Evolutionary conservation across 768 basidiomycete genomes (phyloP), one percentile per base, ranked within the genome.

Genomic region (Pisolithus tinctorius): DNA sequence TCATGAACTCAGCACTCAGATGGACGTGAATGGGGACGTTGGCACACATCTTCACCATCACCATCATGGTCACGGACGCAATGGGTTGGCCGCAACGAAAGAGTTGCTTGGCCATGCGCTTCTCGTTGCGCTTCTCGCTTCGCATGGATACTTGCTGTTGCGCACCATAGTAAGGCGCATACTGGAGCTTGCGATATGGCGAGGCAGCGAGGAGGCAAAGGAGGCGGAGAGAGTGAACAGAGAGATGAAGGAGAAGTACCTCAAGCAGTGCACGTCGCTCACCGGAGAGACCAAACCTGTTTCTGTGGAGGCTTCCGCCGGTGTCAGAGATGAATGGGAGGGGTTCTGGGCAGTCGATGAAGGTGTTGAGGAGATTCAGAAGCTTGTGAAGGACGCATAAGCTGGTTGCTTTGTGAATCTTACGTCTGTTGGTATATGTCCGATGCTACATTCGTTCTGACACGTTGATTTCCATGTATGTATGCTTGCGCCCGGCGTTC

Each of bases 131-230:
- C 77, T 97, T 38, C 77, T 80, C 4, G 84, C 92, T n/a, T 88
- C 84, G 42, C 95, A 98, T 65, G 86, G 78, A n/a, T 95, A 84
- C 69, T 71, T 93, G 51, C 55, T 92, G 36, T 61, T 89, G 42
- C 78, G 84, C 11, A 72, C 71, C 4, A 52, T 76, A 13, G 79
- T 92, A 36, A 72, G 86, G 20, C 86, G 83, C 58, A 59, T 90
- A 29, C 74, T 93, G 20, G 83, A 88, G 67, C 76, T 82, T 60
- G 67, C 85, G n/a, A 69, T 86, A 55, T 95, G 92, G 93, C 74
- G 76, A 45, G 83, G 81, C 1, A 85, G 84, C 52, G 65, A 70
- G 39, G 93, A 90, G 64, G 80, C 82, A 54, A 73, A 73, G 50
- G 74, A 77, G 59, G 69, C 77, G 38, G 77, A 83, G 58, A 67